Evolutionary conservation across 1,139 yeast genomes (phyloP), one percentile per base, ranked within the genome.

Genomic region (Hansenula lynferdii): DNA sequence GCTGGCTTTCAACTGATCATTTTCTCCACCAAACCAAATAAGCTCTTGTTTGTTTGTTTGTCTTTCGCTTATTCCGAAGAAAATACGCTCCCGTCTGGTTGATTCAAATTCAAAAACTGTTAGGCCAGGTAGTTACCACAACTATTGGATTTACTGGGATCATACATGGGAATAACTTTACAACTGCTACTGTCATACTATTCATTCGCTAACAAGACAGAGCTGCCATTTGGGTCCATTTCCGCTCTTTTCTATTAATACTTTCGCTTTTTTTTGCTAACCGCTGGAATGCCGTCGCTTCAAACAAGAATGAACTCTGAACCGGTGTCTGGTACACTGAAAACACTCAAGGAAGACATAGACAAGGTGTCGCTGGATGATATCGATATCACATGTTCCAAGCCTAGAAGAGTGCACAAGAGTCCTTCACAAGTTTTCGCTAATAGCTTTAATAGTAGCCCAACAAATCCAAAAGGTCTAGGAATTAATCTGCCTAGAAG

Each of bases 401-500:
- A 17, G 35, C 21, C 31, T 36, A 11, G 29, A 31, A 30, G 26
- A 32, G 10, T 32, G 8, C 18, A 16, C 14, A 45, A 42, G 33
- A 38, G 34, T 18, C 36, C 30, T 15, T 26, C 31, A 1, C 39
- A 36, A n/a, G 23, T 28, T 6, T 36, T 36, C 31, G 35, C 17
- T 7, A 34, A 34, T 16, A 33, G 11, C 18, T 31, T 21, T 20
- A n/a, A 23, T 23, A 12, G 8, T 19, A n/a, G 32, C 15, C 28
- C 41, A 28, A 26, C 26, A 16, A 22, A 14, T 11, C 16, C 41
- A 5, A 47, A 42, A 23, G 56, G 56, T 0, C 31, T 51, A 8
- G 57, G 57, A 1, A 37, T 51, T 9, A 27, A 37, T 2, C n/a
- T 40, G 3, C 45, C 53, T 2, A 43, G 51, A 22, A 43, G 57